Base-by-base conservation (phyloP, 371 early-diverging fungal genomes). In the Mortierella sp. region DNA sequence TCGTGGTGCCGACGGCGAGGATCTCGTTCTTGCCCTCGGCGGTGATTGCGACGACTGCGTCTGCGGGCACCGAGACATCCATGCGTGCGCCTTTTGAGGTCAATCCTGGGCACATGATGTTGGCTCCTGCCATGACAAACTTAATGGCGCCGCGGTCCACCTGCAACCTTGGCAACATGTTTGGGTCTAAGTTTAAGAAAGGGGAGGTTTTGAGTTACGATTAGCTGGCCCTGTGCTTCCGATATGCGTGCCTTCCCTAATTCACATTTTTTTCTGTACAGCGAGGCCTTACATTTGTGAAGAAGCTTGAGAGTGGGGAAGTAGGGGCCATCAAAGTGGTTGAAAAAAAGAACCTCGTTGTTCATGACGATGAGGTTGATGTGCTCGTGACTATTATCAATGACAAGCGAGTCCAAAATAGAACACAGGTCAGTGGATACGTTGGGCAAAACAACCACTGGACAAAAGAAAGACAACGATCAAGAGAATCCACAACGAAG, bases 91-190 rank as follows among this genome's bases (percentile, higher is more conserved):
- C 99, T 48, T 94, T 93, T 24, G 97, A 97, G 34, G 99, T 98
- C 86, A 98, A 90, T 50, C 99, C 99, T 16, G 98, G 99, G 82
- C 99, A 98, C 99, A 99, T 99, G 82, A 99, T 98, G 84, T 98
- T 96, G 70, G 99, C 99, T 6, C 98, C 98, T 5, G 96, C 94
- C 64, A 99, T 92, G 14, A 99, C 95, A 88, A 98, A 98, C 91
- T 98, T 99, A 86, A 99, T 98, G 40, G 99, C 99, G 10, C 99
- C 99, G 26, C 96, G 94, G 87, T 99, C 99, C 34, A 98, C 98
- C 83, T 98, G 98, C 71, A 98, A 88, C 50, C 90, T 90, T 53
- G 98, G 97, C 87, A 99, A 89, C 75, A 98, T 96, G 88, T 93
- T 94, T 0, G 99, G 99, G 91, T 95, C 96, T 96, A 79, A n/a